Evolutionary conservation across 257 asterid species (phyloP), one percentile per base, ranked within the genome.

Genomic region (Nicotiana otophora): DNA sequence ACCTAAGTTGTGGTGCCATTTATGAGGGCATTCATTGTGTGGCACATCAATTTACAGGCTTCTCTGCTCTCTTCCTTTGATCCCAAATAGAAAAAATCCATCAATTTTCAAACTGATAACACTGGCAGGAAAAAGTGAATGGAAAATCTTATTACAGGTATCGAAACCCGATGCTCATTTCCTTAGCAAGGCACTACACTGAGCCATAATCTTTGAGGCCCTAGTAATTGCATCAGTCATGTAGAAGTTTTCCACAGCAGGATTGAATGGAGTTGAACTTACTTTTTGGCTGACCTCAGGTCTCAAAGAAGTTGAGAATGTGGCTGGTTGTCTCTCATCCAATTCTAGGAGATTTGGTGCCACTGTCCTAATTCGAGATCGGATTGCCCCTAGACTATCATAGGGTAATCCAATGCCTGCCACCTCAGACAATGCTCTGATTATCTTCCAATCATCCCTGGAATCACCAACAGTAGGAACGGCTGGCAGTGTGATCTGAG

Each of bases 161-260:
- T 46, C 33, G 42, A 34, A 67, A 81, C n/a, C 62, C 51, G 78
- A 26, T 54, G 81, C 88, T 91, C 87, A 91, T 88, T 94, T 93
- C 90, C 88, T 88, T 86, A 55, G 65, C 88, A 92, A 81, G 82
- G 97, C 91, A 82, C 95, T 93, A 92, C 98, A 94, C 20, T 96
- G 98, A 9, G 98, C 98, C 99, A 94, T 96, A 84, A 96, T 91
- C 96, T 94, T 96, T n/a, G 98, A 93, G 20, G 99, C 99, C 88
- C 98, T 88, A 4, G 98, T 93, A 64, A 96, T 94, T 2, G 99
- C 31, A 82, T 96, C 99, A 0, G 99, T 96, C 99, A 94, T 96
- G 81, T 96, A 94, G 88, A 96, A 96, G 78, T 96, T 96, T 87
- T 89, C 91, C 15, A 94, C 89, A 1, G 87, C 92, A 30, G 87